Percentiles rank a stretch among this genome's conserved stretches.
Evolutionary conservation across 495 filamentous ascomycete genomes (phyloP).

Genomic region (Copromyces sp.): DNA sequence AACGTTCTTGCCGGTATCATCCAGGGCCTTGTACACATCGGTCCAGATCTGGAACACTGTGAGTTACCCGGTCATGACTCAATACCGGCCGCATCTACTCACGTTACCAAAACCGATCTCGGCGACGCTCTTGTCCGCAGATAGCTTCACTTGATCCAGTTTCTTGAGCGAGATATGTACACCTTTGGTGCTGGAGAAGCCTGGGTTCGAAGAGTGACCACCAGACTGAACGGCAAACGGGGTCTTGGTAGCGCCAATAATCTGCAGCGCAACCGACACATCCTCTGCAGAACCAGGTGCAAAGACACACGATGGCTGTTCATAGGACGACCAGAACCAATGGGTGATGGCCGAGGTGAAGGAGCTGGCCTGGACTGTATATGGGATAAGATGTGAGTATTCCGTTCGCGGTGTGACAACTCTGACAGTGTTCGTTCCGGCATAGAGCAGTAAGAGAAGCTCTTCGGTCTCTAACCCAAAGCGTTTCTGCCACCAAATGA

Average conservation of each 20-base stretch:
- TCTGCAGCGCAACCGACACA: conserved; percentile 13
- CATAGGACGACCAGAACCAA: conserved; percentile 16
- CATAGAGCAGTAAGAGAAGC: too few species aligned
- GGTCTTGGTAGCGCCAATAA: conserved; percentile 9
- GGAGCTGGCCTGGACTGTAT: not conserved
- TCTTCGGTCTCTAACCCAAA: too few species aligned
- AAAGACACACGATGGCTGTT: conserved; percentile 13
- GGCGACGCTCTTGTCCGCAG: conserved; percentile 29
- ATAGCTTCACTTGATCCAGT: conserved; percentile 19
- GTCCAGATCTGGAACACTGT: conserved; percentile 7
- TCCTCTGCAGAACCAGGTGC: conserved; percentile 7
- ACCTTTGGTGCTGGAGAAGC: conserved; percentile 19
- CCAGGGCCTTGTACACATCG: conserved; percentile 12
- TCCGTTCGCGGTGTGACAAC: not conserved
- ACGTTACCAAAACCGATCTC: conserved; percentile 30
- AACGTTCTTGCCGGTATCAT: conserved; percentile 11
- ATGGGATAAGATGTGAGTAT: too few species aligned
- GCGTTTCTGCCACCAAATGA: too few species aligned
- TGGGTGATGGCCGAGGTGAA: conserved; percentile 1
- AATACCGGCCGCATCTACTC: not conserved
- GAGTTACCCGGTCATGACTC: not conserved
- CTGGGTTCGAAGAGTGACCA: conserved; percentile 28
- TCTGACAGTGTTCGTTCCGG: too few species aligned
- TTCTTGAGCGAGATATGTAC: conserved; percentile 22
- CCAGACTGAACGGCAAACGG: conserved; percentile 37